A percentile compares a stretch with the other conserved stretches of the same genome.
phyloP scores from a whole-genome alignment of 2,329 filamentous ascomycete genomes.

The Whalleya microplaca region DNA sequence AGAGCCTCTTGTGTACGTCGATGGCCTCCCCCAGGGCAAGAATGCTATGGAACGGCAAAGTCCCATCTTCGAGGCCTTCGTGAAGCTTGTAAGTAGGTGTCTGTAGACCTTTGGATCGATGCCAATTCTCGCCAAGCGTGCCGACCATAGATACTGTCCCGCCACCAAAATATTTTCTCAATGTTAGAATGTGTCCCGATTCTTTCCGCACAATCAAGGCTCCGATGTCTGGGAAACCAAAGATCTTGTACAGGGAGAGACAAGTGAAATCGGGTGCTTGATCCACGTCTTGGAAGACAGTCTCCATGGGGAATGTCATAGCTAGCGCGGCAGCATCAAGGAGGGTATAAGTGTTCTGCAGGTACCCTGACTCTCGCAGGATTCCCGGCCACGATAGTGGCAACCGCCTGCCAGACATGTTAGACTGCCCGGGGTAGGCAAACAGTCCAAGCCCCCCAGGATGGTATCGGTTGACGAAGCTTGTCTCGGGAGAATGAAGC shows the following conservation, averaged over 20 bases:
- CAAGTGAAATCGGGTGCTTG: constrained; percentile 63
- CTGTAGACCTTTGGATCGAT: constrained; percentile 53
- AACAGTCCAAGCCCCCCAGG: constrained; percentile 51
- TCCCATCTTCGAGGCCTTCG: constrained; percentile 69
- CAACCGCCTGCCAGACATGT: constrained; percentile 68
- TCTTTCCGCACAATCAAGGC: constrained; percentile 60
- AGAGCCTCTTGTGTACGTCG: constrained; percentile 58
- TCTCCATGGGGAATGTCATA: constrained; percentile 62
- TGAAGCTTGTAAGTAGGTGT: constrained; percentile 51
- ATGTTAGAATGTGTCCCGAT: constrained; percentile 58
- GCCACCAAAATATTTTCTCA: constrained; percentile 67
- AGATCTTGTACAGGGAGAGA: constrained; percentile 68
- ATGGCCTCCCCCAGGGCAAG: constrained; percentile 65
- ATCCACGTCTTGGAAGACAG: constrained; percentile 52
- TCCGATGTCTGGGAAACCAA: constrained; percentile 68
- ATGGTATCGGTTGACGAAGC: constrained; percentile 29
- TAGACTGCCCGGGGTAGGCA: constrained; percentile 71
- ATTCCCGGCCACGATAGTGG: constrained; percentile 58
- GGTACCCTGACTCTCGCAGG: constrained; percentile 37
- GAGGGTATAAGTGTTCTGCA: constrained; percentile 54
- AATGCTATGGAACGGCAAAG: constrained; percentile 67
- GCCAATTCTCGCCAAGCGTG: constrained; percentile 55
- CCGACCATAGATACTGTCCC: constrained; percentile 67
- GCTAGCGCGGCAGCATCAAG: constrained; percentile 67
- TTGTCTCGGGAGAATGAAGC: constrained; percentile 38